phyloP scores from a whole-genome alignment of 2,329 filamentous ascomycete species.

The Aspergillus hortae region DNA sequence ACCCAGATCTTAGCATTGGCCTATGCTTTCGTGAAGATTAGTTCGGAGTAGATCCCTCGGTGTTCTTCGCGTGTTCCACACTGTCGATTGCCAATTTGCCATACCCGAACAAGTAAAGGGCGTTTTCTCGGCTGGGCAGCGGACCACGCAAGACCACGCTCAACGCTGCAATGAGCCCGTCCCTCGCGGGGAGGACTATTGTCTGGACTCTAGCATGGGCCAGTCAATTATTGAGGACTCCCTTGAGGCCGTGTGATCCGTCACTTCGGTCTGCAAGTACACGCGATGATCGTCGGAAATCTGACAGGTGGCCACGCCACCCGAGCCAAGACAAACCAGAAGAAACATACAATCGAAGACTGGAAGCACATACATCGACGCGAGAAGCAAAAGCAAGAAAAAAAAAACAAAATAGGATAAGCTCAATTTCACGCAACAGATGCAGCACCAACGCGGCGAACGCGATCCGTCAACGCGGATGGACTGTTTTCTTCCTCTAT shows the following conservation, averaged over 20 bases:
- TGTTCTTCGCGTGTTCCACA: neutral
- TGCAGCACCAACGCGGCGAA: neutral
- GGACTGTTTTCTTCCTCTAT: neutral
- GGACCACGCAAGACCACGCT: neutral
- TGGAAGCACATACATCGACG: neutral
- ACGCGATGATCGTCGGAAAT: slow-evolving; percentile 9
- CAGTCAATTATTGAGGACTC: slow-evolving; percentile 6
- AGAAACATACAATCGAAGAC: neutral
- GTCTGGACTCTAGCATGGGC: neutral
- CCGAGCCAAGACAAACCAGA: neutral
- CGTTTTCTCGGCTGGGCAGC: neutral
- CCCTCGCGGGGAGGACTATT: slow-evolving; percentile 6
- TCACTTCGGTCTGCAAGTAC: slow-evolving; percentile 3
- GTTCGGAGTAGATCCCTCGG: neutral
- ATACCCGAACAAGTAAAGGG: neutral
- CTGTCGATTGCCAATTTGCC: too few species aligned
- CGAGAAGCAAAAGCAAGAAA: neutral
- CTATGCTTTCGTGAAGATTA: neutral
- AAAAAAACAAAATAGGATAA: neutral
- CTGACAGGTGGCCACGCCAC: slow-evolving; percentile 14
- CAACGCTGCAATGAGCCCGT: neutral
- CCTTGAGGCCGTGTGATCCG: slow-evolving; percentile 4
- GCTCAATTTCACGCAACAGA: neutral
- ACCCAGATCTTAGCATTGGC: neutral
- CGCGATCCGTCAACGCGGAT: slow-evolving; percentile 2